Conservation (phyloP, 1,284 basidiomycete genomes). For the Trichosporon ovoides region DNA sequence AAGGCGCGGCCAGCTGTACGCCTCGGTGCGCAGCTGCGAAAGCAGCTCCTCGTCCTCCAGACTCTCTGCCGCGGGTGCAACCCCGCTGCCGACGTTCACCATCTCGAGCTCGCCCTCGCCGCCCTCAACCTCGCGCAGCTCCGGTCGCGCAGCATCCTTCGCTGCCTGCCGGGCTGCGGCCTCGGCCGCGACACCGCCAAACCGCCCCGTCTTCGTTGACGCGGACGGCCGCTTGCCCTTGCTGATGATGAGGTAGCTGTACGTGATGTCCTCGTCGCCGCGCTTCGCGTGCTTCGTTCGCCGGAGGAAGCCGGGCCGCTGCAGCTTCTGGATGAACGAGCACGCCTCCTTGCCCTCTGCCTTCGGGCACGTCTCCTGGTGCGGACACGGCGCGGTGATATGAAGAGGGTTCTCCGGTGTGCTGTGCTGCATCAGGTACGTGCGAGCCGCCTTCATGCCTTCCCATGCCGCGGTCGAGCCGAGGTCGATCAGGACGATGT, state of each 20-base stretch:
- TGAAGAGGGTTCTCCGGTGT: constrained; percentile 25
- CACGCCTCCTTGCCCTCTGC: constrained; percentile 56
- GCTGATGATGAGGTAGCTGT: constrained; percentile 85
- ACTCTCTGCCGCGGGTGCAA: not conserved
- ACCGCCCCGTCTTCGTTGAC: constrained; percentile 18
- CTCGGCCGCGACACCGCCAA: constrained; percentile 38
- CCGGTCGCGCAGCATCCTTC: constrained; percentile 21
- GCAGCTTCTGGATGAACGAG: constrained; percentile 78
- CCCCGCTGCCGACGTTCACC: constrained; percentile 7
- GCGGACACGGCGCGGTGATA: constrained; percentile 67
- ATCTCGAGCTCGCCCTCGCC: constrained; percentile 29
- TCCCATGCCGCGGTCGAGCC: constrained; percentile 72
- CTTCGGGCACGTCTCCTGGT: constrained; percentile 77
- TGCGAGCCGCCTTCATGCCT: constrained; percentile 73
- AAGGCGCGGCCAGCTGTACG: constrained; percentile 83
- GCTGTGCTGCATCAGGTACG: constrained; percentile 54
- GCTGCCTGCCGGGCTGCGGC: constrained; percentile 23
- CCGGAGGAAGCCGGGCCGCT: constrained; percentile 77
- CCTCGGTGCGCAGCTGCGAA: constrained; percentile 38
- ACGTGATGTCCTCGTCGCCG: constrained; percentile 79
- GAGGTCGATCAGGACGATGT: constrained; percentile 79
- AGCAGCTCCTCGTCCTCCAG: constrained; percentile 17
- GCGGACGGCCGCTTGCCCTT: constrained; percentile 62
- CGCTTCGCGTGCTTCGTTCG: constrained; percentile 75
- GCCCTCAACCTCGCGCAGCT: constrained; percentile 37